Conservation (phyloP, 2,329 filamentous ascomycete species). For the Cadophora malorum region DNA sequence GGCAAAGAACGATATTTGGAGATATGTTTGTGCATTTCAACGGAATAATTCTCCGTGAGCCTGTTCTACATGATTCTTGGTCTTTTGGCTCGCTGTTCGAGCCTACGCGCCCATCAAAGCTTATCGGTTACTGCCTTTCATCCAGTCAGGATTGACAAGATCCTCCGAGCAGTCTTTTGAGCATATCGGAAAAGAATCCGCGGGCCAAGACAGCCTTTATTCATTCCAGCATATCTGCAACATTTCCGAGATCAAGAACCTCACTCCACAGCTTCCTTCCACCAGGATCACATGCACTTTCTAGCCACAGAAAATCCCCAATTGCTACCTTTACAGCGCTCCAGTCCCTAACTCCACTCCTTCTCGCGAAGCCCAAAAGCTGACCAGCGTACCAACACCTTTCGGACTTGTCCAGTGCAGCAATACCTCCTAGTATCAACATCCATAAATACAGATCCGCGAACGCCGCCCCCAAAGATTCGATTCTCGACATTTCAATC, state of each 20-base stretch:
- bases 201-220: neutral
- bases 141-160: no score
- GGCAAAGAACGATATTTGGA: neutral
- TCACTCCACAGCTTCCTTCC: conserved; percentile 18
- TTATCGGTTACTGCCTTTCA: neutral
- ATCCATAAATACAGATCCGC: conserved; percentile 19
- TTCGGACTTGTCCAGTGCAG: conserved; percentile 21
- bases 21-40: neutral
- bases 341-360: neutral
- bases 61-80: neutral
- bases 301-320: conserved; percentile 16
- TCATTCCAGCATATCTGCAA: neutral
- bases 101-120: no score
- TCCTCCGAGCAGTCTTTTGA: neutral
- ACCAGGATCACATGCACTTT: conserved; percentile 13
- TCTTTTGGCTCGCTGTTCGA: neutral
- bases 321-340: conserved; percentile 2
- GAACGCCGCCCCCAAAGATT: neutral
- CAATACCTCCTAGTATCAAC: conserved; percentile 22
- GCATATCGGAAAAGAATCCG: neutral
- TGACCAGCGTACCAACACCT: conserved; percentile 20
- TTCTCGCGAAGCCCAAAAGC: neutral
- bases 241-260: neutral
- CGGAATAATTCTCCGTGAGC: neutral
- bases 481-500: neutral